Evolutionary conservation across 495 filamentous ascomycete species (phyloP), one percentile per base, ranked within the genome.

Genomic region (Lasiosphaeria hispida): DNA sequence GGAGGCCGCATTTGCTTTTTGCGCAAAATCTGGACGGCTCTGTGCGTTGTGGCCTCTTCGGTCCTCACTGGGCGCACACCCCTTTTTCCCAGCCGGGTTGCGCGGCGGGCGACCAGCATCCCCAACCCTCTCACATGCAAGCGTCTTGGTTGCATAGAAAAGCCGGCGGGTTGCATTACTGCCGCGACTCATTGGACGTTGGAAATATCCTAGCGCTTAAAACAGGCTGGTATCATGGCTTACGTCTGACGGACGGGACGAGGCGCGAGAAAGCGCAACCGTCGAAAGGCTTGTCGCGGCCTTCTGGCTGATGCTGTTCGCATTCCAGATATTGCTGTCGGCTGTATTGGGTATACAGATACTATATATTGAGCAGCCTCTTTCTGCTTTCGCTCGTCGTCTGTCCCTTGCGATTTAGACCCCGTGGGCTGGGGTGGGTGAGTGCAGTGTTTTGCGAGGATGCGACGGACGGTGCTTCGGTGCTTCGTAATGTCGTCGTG

Each of bases 141-240:
- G 17, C 4, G 10, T 10, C 4, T 15, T 14, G n/a, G 43, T 19
- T 41, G 53, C 53, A 55, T 55, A 11, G 33, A 55, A 43, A 35
- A 55, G 61, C 53, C 34, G 43, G 38, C 35, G 17, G 42, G 52
- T 47, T 54, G 62, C 64, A 64, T 55, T 55, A 59, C 53, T 66
- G 66, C 58, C 62, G 59, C 47, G 53, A 52, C 15, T 38, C 49
- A 41, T 52, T 52, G 49, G 49, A 11, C 34, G 19, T 40, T 34
- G n/a, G 39, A 39, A 18, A 52, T 38, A 40, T 19, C 34, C 15
- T 52, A 17, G 49, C 36, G 18, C 49, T 52, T 40, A 40, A 33
- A 52, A 18, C 36, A 19, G 49, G 33, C 49, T 18, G 23, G 17
- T 41, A 41, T 52, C 36, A 40, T 40, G 49, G 17, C 47, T 13